Evolutionary conservation across 495 filamentous ascomycete species (phyloP), one percentile per base, ranked within the genome.

Genomic region (Echria macrotheca): DNA sequence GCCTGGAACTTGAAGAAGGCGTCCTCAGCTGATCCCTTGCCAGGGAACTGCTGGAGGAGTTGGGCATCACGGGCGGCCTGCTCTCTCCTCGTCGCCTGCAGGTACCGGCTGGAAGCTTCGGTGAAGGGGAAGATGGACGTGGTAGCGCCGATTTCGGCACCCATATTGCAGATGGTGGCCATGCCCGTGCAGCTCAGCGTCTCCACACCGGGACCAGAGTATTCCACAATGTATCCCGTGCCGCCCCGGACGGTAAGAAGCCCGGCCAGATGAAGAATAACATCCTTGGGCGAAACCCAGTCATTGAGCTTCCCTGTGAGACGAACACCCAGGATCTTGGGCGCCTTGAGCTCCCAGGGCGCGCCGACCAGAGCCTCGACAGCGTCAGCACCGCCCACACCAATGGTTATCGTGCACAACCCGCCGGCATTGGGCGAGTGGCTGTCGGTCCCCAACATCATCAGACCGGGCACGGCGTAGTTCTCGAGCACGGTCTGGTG

Each of bases 391-490:
- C 93, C 93, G 55, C 93, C 93, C 25, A 98, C 93, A 69, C 93
- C 93, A 60, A 98, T 98, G 2, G 93, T 94, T 63, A 96, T 94
- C 1, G 89, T 88, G 50, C 86, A 89, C 28, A 98, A 69, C 51
- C 93, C 93, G 65, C 93, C 93, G 11, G 84, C 93, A 65, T 98
- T 97, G 17, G 93, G 93, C 22, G 93, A 96, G 71, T 97, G 93
- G 61, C 91, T 96, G 67, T 98, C 93, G 28, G 93, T 98, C 49
- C 93, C 93, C n/a, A 98, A 79, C 91, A 97, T 96, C 93, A 98
- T 96, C 59, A 96, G 65, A 37, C 93, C 93, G 4, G 93, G 93
- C 4, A 89, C 83, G n/a, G 93, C 87, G 63, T 98, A 98, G 69
- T 97, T 97, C 75, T 98, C 93, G 57, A 98, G 72, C 35, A 98